Percentiles rank a stretch among this genome's conserved stretches.
These are phyloP conservation scores for Pseudopithomyces maydicus DNA, from an alignment of 2,329 filamentous ascomycete genomes.

Conservation along the genomic window DNA sequence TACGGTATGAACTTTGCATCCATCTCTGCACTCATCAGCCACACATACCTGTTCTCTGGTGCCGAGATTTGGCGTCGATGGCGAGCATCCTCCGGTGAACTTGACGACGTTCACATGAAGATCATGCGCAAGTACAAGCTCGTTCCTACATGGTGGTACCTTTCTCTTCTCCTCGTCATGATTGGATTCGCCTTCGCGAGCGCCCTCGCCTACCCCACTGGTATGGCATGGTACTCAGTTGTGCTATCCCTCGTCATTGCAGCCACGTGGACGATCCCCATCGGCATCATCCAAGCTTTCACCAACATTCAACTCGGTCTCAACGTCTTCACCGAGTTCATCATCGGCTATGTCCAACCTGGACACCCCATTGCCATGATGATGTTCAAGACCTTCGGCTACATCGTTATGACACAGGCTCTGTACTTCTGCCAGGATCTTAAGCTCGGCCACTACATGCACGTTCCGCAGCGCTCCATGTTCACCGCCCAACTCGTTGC, in stretches of 20 bases:
- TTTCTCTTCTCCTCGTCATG: conserved; percentile 52
- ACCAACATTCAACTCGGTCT: conserved; percentile 69
- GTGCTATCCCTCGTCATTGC: conserved; percentile 65
- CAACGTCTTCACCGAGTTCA: conserved; percentile 60
- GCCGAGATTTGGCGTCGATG: conserved; percentile 67
- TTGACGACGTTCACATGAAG: conserved; percentile 53
- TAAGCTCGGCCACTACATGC: conserved; percentile 49
- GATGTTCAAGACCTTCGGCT: conserved; percentile 35
- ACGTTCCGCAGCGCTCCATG: conserved; percentile 55
- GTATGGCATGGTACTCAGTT: conserved; percentile 73
- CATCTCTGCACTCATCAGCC: conserved; percentile 72
- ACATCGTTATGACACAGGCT: conserved; percentile 16
- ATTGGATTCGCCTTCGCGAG: conserved; percentile 57
- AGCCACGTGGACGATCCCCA: conserved; percentile 46
- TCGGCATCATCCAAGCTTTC: conserved; percentile 55
- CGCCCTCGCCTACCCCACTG: conserved; percentile 63
- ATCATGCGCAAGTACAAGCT: conserved; percentile 63
- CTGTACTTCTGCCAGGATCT: conserved; percentile 2
- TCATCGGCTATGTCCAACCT: conserved; percentile 75
- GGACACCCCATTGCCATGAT: conserved; percentile 74
- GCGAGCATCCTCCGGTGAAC: conserved; percentile 61
- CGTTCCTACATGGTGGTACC: conserved; percentile 65
- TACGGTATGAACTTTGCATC: conserved; percentile 88
- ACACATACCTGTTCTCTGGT: conserved; percentile 62
- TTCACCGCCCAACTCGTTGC: conserved; percentile 59